Percentiles rank a stretch among this genome's conserved stretches.
These are phyloP conservation scores for Oemleria cerasiformis DNA, from an alignment of 306 rosid genomes.

Conservation along the genomic window DNA sequence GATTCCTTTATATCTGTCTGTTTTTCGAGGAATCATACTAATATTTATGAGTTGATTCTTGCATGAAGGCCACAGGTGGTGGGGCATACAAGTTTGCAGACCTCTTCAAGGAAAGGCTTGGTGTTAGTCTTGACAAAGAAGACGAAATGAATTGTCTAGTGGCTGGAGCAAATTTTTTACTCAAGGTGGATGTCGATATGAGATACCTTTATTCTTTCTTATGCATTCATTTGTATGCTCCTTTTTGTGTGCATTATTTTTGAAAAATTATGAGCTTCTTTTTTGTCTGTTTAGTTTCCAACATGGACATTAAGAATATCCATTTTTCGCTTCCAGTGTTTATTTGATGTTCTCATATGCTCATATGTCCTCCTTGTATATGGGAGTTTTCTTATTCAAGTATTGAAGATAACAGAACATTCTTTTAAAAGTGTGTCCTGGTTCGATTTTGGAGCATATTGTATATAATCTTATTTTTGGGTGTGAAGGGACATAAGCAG, in stretches of 20 bases:
- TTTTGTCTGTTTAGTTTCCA: background rate
- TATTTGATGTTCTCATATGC: background rate
- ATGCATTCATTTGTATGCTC: constrained; percentile 5
- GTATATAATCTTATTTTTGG: no score
- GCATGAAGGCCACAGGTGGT: constrained; percentile 95
- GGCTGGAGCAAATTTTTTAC: constrained; percentile 94
- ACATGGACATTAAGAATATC: background rate
- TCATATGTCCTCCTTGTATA: background rate
- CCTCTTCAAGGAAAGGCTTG: constrained; percentile 96
- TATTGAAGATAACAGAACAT: background rate
- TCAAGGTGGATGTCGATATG: constrained; percentile 64
- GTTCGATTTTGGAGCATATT: no score
- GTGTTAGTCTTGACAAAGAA: constrained; percentile 95
- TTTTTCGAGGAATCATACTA: background rate
- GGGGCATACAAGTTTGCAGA: constrained; percentile 97
- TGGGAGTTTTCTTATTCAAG: background rate
- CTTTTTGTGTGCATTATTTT: constrained; percentile 14
- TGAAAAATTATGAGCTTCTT: background rate
- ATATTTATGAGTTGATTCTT: constrained; percentile 21
- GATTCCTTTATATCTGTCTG: background rate
- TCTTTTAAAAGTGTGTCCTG: no score
- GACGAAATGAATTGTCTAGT: constrained; percentile 98
- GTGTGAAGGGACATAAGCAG: no score
- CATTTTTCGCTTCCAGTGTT: background rate
- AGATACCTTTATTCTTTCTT: constrained; percentile 12